Conservation (phyloP, 768 basidiomycete species). For the Leucosporidium scottii region DNA sequence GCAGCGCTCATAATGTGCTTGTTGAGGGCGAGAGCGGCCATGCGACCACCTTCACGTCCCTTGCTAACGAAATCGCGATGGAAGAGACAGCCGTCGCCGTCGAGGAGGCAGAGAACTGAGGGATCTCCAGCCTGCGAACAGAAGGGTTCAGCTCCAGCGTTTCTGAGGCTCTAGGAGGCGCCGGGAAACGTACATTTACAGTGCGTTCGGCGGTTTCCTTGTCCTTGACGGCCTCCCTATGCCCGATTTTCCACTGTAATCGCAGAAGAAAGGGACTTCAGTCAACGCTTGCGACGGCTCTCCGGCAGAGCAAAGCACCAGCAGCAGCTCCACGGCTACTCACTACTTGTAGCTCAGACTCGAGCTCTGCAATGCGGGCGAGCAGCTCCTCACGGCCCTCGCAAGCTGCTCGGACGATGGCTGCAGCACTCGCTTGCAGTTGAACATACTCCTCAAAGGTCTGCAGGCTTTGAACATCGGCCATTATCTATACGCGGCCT, state of each 20-base stretch:
- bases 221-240: neutral
- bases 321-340: no score
- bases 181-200: conserved; percentile 15
- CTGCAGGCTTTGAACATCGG: no score
- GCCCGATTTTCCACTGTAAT: conserved; percentile 14
- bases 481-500: no score
- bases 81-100: conserved; percentile 32
- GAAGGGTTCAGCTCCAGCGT: neutral
- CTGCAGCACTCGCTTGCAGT: no score
- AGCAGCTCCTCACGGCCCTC: neutral
- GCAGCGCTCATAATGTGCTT: conserved; percentile 3
- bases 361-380: neutral
- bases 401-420: no score
- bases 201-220: conserved; percentile 15
- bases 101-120: conserved; percentile 18
- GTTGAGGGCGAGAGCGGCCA: conserved; percentile 13
- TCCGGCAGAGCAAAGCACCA: no score
- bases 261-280: neutral
- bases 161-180: neutral
- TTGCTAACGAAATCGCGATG: conserved; percentile 12
- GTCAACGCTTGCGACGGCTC: neutral
- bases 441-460: no score
- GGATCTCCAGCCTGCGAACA: conserved; percentile 6
- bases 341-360: conserved; percentile 6
- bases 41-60: conserved; percentile 25